Percentiles rank a stretch among this genome's conserved stretches.
Conservation (phyloP, 2,329 filamentous ascomycete species). For the Ophiosphaerella korrae region DNA sequence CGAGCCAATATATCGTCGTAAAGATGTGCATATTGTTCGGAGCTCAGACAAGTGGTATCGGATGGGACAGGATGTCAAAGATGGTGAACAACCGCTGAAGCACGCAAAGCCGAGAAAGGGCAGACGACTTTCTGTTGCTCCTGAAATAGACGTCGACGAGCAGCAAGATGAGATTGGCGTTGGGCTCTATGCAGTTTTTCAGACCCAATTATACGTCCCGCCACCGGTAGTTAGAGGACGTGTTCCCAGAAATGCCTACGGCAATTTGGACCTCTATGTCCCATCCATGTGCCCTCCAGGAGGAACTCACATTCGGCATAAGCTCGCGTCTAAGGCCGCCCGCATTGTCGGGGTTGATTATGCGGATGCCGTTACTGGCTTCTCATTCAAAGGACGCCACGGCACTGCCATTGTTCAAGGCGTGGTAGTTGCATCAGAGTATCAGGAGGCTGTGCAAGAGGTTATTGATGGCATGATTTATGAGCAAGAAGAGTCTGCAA, state of each 20-base stretch:
- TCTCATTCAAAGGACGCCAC: slow-evolving; percentile 82
- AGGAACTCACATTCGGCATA: slow-evolving; percentile 61
- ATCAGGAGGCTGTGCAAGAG: slow-evolving; percentile 71
- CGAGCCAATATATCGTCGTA: slow-evolving; percentile 81
- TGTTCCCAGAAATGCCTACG: slow-evolving; percentile 67
- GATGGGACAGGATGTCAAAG: slow-evolving; percentile 76
- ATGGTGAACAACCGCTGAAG: slow-evolving; percentile 80
- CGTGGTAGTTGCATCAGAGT: slow-evolving; percentile 74
- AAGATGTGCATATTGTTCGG: slow-evolving; percentile 77
- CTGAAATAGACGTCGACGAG: slow-evolving; percentile 40
- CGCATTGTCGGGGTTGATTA: slow-evolving; percentile 80
- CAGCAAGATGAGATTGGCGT: slow-evolving; percentile 53
- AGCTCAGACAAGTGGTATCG: slow-evolving; percentile 92
- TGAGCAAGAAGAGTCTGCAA: slow-evolving; percentile 66
- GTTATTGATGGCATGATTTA: slow-evolving; percentile 72
- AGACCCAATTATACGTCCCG: slow-evolving; percentile 74
- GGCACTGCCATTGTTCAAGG: slow-evolving; percentile 85
- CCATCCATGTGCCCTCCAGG: slow-evolving; percentile 67
- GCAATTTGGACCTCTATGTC: slow-evolving; percentile 68
- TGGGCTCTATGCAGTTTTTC: slow-evolving; percentile 63
- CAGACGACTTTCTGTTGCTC: slow-evolving; percentile 28
- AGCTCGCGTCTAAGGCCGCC: slow-evolving; percentile 72
- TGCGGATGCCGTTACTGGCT: slow-evolving; percentile 87
- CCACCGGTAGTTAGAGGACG: slow-evolving; percentile 75
- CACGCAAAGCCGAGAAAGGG: slow-evolving; percentile 54